Percentiles rank a stretch among this genome's conserved stretches.
Conservation (phyloP, 2,329 filamentous ascomycete genomes). For the Pezicula radicicola region DNA sequence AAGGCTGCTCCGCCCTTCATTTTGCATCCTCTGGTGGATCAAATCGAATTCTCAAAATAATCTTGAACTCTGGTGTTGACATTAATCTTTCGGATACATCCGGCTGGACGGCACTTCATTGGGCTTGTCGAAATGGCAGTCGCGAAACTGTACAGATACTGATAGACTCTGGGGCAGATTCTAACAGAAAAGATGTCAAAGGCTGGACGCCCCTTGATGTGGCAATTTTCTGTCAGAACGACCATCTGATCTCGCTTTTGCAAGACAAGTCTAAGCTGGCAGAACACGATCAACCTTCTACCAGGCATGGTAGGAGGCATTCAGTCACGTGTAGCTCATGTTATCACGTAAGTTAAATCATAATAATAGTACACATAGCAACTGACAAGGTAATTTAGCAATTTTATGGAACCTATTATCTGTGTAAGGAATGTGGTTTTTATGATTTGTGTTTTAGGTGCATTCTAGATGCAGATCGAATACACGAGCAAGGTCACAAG, state of each 20-base stretch:
- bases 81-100: conserved; percentile 6
- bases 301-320: not conserved
- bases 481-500: conserved; percentile 3
- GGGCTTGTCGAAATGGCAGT: conserved; percentile 9
- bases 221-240: conserved; percentile 4
- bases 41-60: not conserved
- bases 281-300: not conserved
- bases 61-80: conserved; percentile 3
- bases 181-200: conserved; percentile 2
- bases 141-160: conserved; percentile 4
- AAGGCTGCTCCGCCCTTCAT: conserved; percentile 6
- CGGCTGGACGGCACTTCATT: conserved; percentile 10
- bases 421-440: conserved; percentile 1
- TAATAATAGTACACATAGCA: not conserved
- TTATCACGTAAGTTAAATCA: conserved; percentile 8
- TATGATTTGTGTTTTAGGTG: conserved; percentile 7
- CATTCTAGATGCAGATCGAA: conserved; percentile 4
- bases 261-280: not conserved
- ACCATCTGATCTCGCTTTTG: conserved; percentile 1
- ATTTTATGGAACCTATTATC: conserved; percentile 3
- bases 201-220: conserved; percentile 6
- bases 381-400: conserved; percentile 2
- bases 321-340: conserved; percentile 1
- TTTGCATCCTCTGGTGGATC: conserved; percentile 8
- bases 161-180: conserved; percentile 4